Evolutionary conservation across 2,329 filamentous ascomycete species (phyloP).

Genomic region (Aspergillus versicolor): DNA sequence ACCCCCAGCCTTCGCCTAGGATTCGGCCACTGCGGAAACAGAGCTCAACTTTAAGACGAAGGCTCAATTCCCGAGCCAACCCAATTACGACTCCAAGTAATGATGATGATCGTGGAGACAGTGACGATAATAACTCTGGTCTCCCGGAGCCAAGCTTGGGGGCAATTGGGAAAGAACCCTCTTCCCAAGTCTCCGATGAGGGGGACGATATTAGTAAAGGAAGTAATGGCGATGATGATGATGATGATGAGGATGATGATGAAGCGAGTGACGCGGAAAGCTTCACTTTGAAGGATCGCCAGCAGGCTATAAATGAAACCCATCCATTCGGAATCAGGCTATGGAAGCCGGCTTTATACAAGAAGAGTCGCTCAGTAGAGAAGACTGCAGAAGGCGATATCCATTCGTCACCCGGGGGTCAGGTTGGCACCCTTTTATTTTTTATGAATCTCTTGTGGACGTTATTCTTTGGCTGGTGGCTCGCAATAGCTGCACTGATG

Average conservation of each 20-base stretch:
- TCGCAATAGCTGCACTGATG: constrained; percentile 71
- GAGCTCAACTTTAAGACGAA: constrained; percentile 42
- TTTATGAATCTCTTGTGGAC: constrained; percentile 92
- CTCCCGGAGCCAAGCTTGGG: constrained; percentile 31
- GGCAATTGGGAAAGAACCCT: constrained; percentile 19
- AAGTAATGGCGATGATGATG: constrained; percentile 51
- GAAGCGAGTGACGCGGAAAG: constrained; percentile 90
- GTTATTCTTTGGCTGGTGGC: constrained; percentile 92
- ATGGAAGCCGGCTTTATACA: constrained; percentile 98
- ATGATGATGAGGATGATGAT: constrained; percentile 60
- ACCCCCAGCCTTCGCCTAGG: constrained; percentile 34
- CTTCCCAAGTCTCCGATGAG: constrained; percentile 21
- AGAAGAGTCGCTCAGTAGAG: constrained; percentile 94
- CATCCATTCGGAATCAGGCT: constrained; percentile 98
- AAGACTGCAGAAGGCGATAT: constrained; percentile 96
- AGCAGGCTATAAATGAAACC: constrained; percentile 97
- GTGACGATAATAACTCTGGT: constrained; percentile 33
- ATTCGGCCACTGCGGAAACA: constrained; percentile 34
- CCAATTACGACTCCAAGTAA: constrained; percentile 37
- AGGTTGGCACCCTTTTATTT: constrained; percentile 79
- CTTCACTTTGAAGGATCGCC: constrained; percentile 94
- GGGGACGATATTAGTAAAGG: constrained; percentile 23
- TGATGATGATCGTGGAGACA: constrained; percentile 36
- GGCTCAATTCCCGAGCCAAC: constrained; percentile 32
- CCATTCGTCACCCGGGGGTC: constrained; percentile 86